Conservation (phyloP, 2,329 filamentous ascomycete species). For the Pseudocercospora eumusae region DNA sequence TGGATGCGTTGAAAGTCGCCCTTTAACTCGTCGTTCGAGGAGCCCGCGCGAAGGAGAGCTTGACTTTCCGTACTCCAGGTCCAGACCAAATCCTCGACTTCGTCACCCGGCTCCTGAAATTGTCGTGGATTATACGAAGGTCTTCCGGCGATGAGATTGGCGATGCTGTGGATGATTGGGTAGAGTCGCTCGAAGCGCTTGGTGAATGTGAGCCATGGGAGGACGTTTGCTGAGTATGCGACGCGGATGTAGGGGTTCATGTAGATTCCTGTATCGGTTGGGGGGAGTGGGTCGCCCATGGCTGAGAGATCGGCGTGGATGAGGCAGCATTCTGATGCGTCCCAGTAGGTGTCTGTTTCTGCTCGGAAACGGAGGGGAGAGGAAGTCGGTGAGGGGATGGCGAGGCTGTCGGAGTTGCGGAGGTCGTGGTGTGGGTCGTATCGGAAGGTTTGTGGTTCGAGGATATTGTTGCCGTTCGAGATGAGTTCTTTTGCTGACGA, state of each 20-base stretch:
- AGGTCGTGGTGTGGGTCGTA: slow-evolving; percentile 18
- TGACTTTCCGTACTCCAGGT: slow-evolving; percentile 42
- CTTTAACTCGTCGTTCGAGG: slow-evolving; percentile 8
- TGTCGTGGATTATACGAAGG: slow-evolving; percentile 64
- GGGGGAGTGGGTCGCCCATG: slow-evolving; percentile 28
- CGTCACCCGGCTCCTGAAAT: slow-evolving; percentile 59
- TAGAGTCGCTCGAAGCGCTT: slow-evolving; percentile 68
- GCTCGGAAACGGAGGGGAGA: slow-evolving; percentile 45
- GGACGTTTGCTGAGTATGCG: slow-evolving; percentile 61
- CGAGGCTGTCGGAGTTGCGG: slow-evolving; percentile 8
- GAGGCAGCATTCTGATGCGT: slow-evolving; percentile 52
- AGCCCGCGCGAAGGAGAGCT: slow-evolving; percentile 22
- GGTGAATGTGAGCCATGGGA: slow-evolving; percentile 61
- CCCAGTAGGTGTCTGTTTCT: slow-evolving; percentile 48
- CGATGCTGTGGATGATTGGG: slow-evolving; percentile 58
- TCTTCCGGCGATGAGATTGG: slow-evolving; percentile 57
- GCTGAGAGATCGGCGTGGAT: slow-evolving; percentile 49
- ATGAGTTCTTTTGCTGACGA: background rate
- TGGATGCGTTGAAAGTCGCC: slow-evolving; percentile 22
- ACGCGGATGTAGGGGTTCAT: slow-evolving; percentile 76
- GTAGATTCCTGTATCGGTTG: slow-evolving; percentile 60
- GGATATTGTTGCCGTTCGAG: background rate
- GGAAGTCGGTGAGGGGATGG: slow-evolving; percentile 38
- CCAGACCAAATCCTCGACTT: slow-evolving; percentile 57
- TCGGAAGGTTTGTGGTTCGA: slow-evolving; percentile 2